Base-by-base conservation (phyloP, 495 filamentous ascomycete species). In the Aspergillus sclerotiicarbonarius region DNA sequence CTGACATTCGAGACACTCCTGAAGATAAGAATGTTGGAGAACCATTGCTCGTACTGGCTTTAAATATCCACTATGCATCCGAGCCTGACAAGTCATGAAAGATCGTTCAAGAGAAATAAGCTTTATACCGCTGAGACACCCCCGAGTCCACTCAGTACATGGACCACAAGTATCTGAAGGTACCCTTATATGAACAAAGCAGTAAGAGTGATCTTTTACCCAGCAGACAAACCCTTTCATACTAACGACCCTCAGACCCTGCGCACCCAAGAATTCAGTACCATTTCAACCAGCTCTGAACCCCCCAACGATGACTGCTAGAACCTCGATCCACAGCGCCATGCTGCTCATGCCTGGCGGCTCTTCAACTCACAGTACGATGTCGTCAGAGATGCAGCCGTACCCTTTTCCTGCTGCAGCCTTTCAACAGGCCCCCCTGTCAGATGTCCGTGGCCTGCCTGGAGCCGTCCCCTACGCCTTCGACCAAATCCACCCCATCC, bases 1-100 rank as follows among this genome's bases (percentile, higher is more conserved):
- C 64, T 67, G 56, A 67, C 64, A 29, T 50, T 19, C 47, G 15
- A 39, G 48, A 47, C 21, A 39, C 18, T 53, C 41, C 29, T 52
- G n/a, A 4, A 21, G 52, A 49, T 12, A 29, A 50, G 25, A 50
- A 32, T 43, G 20, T 15, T n/a, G 12, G 33, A 39, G 33, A 29
- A 12, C 19, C 33, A 15, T 4, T 30, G 15, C 7, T 29, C 41
- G 20, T 8, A 16, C 5, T 53, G 33, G 18, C 12, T 39, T 53
- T 20, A 33, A 20, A 53, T 43, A 43, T 43, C 51, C 51, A 29
- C 32, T 15, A 43, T 25, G 25, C 47, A 32, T 29, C 39, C 20
- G n/a, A 39, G 41, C 19, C 33, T 7, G 33, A 21, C 37, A 53
- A 33, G 37, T 12, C 12, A 53, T 25, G 51, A 39, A 53, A 18